Base-by-base conservation (phyloP, 257 asterid species). In the Lycium ferocissimum region DNA sequence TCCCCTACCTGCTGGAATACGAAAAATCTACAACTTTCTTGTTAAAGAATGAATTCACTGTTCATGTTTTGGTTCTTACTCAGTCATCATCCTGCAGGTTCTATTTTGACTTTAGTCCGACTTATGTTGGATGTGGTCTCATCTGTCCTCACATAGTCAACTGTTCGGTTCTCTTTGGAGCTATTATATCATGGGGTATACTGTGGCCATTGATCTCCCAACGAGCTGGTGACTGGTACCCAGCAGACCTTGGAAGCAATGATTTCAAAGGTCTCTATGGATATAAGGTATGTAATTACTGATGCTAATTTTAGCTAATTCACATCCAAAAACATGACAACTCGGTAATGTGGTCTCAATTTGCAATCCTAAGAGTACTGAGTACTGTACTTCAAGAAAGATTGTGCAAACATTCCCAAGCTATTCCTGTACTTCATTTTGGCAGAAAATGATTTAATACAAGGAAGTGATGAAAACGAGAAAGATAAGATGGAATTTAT, bases 261-360 rank as follows among this genome's bases (percentile, higher is more conserved):
- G 99, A 96, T 89, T 96, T 96, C 88, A 94, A 94, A 89, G 99
- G 99, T 70, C 97, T 96, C 78, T 94, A 93, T 26, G 98, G 99
- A 69, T 96, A 96, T 76, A 94, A 94, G 99, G 99, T 96, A 49
- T 53, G 82, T 78, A 53, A 53, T 26, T 75, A 78, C 65, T 78
- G 82, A 53, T 78, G 26, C 15, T 76, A 26, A 76, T 26, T 51
- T 14, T 76, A 51, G 65, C 26, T 51, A 14, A 47, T 22, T 54
- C 26, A 76, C 82, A 76, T 53, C 14, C 47, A 15, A 76, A 70
- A 76, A 14, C 56, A 51, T 53, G 47, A 53, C 22, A 78, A 33
- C 47, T 53, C 65, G 2, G 65, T 78, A 14, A 76, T 53, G 63
- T 4, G 62, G 5, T 53, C 26, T 26, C 26, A 22, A 76, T 76